Conservation (phyloP, 306 rosid species). For the Fagus crenata region DNA sequence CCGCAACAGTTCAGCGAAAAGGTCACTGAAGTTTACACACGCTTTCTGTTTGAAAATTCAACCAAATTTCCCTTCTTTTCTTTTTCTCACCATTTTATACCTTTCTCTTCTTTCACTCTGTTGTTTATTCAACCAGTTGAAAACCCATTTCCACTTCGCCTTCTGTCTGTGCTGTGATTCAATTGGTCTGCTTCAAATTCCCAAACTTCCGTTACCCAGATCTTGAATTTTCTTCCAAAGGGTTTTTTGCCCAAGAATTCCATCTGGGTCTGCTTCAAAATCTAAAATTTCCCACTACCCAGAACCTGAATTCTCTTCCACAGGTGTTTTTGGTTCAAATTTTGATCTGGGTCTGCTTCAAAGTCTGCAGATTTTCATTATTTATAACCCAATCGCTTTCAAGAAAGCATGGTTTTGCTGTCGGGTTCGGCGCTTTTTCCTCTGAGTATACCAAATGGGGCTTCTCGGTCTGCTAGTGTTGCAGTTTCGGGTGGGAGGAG, state of each 20-base stretch:
- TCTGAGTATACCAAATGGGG: constrained; percentile 36
- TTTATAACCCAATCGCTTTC: constrained; percentile 17
- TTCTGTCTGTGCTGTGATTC: not conserved
- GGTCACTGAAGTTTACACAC: too few relatives aligned
- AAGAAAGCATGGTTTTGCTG: constrained; percentile 53
- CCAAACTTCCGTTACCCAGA: not conserved
- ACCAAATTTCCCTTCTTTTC: too few relatives aligned
- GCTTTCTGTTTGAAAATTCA: too few relatives aligned
- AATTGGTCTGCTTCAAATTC: not conserved
- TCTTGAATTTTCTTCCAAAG: not conserved
- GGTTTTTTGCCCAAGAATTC: not conserved
- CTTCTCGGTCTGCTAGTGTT: constrained; percentile 38
- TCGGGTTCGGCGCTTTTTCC: constrained; percentile 48
- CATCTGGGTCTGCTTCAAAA: not conserved
- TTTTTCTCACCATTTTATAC: too few relatives aligned
- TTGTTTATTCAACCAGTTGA: not conserved
- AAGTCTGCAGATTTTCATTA: not conserved
- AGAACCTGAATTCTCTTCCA: constrained; percentile 7
- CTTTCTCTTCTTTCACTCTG: too few relatives aligned
- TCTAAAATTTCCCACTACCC: not conserved
- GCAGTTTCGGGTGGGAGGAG: constrained; percentile 26
- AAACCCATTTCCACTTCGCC: not conserved
- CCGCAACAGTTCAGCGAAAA: too few relatives aligned
- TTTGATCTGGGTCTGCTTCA: constrained; percentile 27
- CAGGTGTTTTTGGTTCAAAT: not conserved